Evolutionary conservation across 2,329 filamentous ascomycete species (phyloP).

Genomic region (Dendryphion nanum): DNA sequence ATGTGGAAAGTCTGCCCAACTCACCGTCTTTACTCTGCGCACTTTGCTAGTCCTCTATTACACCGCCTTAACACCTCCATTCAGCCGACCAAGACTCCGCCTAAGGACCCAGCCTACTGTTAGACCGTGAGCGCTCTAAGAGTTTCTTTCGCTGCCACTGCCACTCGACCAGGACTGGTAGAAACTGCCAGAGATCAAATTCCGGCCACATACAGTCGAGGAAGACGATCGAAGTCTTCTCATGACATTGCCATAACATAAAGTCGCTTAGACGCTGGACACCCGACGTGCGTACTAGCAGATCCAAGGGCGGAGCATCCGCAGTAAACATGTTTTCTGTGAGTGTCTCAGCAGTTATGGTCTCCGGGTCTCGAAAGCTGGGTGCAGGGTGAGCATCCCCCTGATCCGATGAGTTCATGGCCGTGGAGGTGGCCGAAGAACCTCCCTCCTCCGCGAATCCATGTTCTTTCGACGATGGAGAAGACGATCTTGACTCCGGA

Average conservation of each 20-base stretch:
- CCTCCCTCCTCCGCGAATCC: slow-evolving; percentile 25
- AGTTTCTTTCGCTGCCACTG: slow-evolving; percentile 58
- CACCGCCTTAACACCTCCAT: no score
- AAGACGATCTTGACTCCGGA: slow-evolving; percentile 27
- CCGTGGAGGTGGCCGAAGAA: slow-evolving; percentile 37
- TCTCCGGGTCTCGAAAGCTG: slow-evolving; percentile 71
- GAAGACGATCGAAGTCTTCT: slow-evolving; percentile 90
- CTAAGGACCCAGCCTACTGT: no score
- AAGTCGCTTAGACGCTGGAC: slow-evolving; percentile 94
- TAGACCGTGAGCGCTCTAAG: no score
- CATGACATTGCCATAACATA: slow-evolving; percentile 97
- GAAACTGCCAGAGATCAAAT: slow-evolving; percentile 89
- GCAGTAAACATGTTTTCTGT: slow-evolving; percentile 86
- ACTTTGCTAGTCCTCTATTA: no score
- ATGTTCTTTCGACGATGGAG: slow-evolving; percentile 38
- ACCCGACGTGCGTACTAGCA: slow-evolving; percentile 88
- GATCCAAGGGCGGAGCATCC: slow-evolving; percentile 80
- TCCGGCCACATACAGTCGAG: slow-evolving; percentile 92
- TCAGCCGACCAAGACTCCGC: slow-evolving; percentile 25
- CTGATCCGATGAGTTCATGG: neutral
- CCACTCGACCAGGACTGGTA: slow-evolving; percentile 93
- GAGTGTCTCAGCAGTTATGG: slow-evolving; percentile 79
- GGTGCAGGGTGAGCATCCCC: slow-evolving; percentile 7
- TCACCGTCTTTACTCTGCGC: slow-evolving; percentile 1
- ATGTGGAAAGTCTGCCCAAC: slow-evolving; percentile 1